Conservation (phyloP, 768 basidiomycete species). For the Lentinula lateritia region DNA sequence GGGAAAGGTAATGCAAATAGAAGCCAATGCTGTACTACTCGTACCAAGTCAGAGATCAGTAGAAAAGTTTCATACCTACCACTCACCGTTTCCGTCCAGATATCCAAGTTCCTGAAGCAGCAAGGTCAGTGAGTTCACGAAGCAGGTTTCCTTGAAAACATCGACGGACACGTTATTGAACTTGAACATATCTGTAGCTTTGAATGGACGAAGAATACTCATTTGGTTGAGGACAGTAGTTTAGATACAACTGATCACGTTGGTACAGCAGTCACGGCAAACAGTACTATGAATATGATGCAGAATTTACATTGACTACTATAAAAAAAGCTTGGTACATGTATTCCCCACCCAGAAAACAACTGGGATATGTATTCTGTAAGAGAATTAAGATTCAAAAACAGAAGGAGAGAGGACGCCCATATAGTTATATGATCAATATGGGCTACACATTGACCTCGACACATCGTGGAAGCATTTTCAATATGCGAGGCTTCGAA, state of each 20-base stretch:
- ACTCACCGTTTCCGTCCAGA: constrained; percentile 95
- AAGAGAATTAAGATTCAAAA: background rate
- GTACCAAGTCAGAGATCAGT: background rate
- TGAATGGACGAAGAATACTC: constrained; percentile 84
- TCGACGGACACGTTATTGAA: constrained; percentile 82
- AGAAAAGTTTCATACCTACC: background rate
- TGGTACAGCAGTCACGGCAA: too few species aligned
- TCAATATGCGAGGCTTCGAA: constrained; percentile 4
- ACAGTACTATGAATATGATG: too few species aligned
- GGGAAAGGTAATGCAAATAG: constrained; percentile 82
- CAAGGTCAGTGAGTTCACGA: background rate
- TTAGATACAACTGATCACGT: too few species aligned
- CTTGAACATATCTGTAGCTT: constrained; percentile 83
- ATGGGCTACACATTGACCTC: constrained; percentile 6
- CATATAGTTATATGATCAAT: background rate
- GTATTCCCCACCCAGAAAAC: background rate
- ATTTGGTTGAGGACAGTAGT: constrained; percentile 30
- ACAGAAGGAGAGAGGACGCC: background rate
- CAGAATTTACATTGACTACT: too few species aligned
- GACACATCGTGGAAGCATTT: background rate
- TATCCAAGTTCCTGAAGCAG: constrained; percentile 72
- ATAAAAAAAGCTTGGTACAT: too few species aligned
- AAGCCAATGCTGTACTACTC: constrained; percentile 80
- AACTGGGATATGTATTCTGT: background rate
- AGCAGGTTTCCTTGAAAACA: background rate